phyloP scores from a whole-genome alignment of 2,329 filamentous ascomycete genomes.

The Colletotrichum sp. region DNA sequence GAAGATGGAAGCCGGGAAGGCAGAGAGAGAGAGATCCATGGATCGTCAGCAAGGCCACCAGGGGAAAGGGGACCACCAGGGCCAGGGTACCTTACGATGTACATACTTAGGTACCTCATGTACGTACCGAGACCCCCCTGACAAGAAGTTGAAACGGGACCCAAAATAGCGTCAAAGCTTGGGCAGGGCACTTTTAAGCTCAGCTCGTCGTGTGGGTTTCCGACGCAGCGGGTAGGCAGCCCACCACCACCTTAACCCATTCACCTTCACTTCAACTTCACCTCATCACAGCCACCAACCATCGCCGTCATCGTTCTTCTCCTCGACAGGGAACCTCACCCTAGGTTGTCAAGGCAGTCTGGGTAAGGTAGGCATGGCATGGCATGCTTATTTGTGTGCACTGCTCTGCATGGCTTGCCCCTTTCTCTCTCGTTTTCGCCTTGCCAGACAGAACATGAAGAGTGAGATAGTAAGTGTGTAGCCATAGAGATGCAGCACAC shows the following conservation, averaged over 20 bases:
- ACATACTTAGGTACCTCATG: not conserved
- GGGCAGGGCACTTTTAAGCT: not conserved
- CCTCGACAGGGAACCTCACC: not conserved
- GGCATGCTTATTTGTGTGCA: not conserved
- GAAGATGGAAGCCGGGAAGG: not conserved
- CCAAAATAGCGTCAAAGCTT: slow-evolving; percentile 6
- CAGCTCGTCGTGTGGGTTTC: not conserved
- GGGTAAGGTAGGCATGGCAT: not conserved
- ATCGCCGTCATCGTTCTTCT: not conserved
- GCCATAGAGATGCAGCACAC: not conserved
- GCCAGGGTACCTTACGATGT: not conserved
- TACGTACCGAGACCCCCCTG: not conserved
- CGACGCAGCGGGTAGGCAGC: not conserved
- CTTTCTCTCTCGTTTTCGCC: not conserved
- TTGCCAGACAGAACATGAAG: not conserved
- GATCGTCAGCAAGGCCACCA: not conserved
- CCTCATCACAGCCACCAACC: not conserved
- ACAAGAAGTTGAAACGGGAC: not conserved
- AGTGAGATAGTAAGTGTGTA: not conserved
- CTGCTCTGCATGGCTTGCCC: not conserved
- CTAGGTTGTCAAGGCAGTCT: not conserved
- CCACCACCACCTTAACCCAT: not conserved
- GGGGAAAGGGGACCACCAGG: not conserved
- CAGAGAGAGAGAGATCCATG: not conserved
- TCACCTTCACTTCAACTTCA: not conserved